Base-by-base conservation (phyloP, 495 filamentous ascomycete genomes). In the Aspergillus cristatus region DNA sequence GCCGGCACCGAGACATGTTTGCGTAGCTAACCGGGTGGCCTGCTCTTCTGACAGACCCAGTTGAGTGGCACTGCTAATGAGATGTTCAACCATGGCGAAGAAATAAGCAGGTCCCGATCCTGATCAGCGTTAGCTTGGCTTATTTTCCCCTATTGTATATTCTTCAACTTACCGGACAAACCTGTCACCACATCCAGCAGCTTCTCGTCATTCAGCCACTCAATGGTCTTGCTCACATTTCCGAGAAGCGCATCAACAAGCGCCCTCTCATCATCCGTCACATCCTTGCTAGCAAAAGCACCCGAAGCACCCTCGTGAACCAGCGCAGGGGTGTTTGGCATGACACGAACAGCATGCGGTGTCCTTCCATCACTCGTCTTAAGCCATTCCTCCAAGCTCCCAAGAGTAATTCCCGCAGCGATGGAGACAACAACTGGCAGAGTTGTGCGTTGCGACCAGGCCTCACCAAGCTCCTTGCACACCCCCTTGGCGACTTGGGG, bases 401-500 rank as follows among this genome's bases (percentile, higher is more conserved):
- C 45, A 3, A 66, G 46, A 4, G 62, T 66, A 34, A 66, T 66
- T 8, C 62, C 62, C 0, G 62, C 62, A 4, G 62, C 62, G 28
- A 66, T 66, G 37, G 58, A 62, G 11, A 63, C 60, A 7, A 66
- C 51, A 22, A 72, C 48, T 11, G 71, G 71, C 16, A 68, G 40
- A 1, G 78, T 75, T 56, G 82, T 76, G 28, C 87, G 84, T 34
- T 82, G 53, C 52, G 87, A 78, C 46, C 88, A 71, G 3, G 86
- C 84, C 42, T 86, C 84, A 11, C 85, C 88, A 38, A 82, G 83
- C 71, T 94, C 85, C 71, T 95, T 87, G 39, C 94, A 86, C 3
- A 91, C 90, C 17, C 81, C 79, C 62, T 93, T 89, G 12, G 85
- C 79, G 14, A 94, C 74, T 38, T 86, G 61, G 31, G 72, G 78